Conservation (phyloP, 1,284 basidiomycete species). For the Ustilago curta region DNA sequence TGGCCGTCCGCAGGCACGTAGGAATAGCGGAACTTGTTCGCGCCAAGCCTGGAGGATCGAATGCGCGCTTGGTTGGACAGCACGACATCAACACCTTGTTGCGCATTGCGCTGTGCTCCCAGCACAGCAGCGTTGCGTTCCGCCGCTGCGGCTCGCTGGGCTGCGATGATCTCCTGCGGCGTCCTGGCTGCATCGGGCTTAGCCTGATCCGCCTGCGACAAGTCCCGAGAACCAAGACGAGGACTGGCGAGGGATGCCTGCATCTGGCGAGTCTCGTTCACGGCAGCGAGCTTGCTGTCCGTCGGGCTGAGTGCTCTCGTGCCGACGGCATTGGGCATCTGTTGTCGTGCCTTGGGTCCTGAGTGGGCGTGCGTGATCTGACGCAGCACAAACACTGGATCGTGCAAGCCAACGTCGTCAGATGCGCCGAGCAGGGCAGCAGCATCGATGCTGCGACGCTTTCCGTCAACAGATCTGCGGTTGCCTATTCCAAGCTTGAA, state of each 20-base stretch:
- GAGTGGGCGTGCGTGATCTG: constrained; percentile 47
- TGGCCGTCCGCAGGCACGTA: constrained; percentile 86
- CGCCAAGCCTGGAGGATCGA: constrained; percentile 79
- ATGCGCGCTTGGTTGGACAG: constrained; percentile 84
- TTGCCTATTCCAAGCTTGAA: constrained; percentile 76
- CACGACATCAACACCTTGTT: constrained; percentile 86
- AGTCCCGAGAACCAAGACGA: constrained; percentile 18
- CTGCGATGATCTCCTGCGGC: constrained; percentile 89
- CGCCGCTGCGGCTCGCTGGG: constrained; percentile 83
- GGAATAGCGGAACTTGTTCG: constrained; percentile 84
- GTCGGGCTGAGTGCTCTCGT: constrained; percentile 50
- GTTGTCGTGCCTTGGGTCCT: constrained; percentile 23
- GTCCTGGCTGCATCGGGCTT: constrained; percentile 70
- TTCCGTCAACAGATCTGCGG: constrained; percentile 79
- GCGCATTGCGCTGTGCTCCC: constrained; percentile 82
- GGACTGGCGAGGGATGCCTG: constrained; percentile 20
- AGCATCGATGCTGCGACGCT: constrained; percentile 89
- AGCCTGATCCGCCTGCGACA: constrained; percentile 7
- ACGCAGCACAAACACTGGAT: constrained; percentile 85
- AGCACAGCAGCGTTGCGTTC: constrained; percentile 88
- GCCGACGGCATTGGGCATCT: constrained; percentile 8
- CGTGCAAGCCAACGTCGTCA: constrained; percentile 82
- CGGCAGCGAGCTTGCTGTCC: constrained; percentile 69
- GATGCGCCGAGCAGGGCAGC: constrained; percentile 73
- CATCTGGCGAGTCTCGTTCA: constrained; percentile 66